These are phyloP conservation scores for Monarda citriodora DNA, from an alignment of 305 asterid genomes.

Conservation along the genomic window DNA sequence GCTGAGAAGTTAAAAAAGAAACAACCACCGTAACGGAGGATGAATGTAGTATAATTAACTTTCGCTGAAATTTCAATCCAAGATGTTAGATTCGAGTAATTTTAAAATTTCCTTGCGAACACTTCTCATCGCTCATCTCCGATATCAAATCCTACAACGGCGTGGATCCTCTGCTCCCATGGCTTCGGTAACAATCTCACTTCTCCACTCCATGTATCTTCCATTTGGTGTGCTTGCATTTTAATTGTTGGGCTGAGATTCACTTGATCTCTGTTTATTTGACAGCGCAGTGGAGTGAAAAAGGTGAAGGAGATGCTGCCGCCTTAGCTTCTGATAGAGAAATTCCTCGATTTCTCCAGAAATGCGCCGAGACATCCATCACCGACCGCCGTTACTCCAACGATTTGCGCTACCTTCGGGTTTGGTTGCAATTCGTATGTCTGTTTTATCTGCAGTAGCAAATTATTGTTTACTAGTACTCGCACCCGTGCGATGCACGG, in stretches of 20 bases:
- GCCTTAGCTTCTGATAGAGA: constrained; percentile 72
- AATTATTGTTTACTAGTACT: no score
- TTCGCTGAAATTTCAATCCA: constrained; percentile 9
- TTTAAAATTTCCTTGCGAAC: constrained; percentile 35
- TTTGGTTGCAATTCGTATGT: constrained; percentile 92
- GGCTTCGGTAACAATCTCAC: constrained; percentile 66
- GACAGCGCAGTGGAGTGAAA: constrained; percentile 64
- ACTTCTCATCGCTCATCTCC: constrained; percentile 71
- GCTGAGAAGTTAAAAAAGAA: background rate
- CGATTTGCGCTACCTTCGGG: constrained; percentile 92
- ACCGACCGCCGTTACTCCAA: constrained; percentile 74
- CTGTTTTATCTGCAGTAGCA: background rate
- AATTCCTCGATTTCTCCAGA: constrained; percentile 98
- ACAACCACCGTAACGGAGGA: no score
- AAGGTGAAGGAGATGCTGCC: constrained; percentile 78
- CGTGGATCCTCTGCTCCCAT: constrained; percentile 85
- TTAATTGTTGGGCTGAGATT: background rate
- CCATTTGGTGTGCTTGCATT: constrained; percentile 10
- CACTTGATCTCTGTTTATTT: background rate
- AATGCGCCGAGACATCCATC: constrained; percentile 76
- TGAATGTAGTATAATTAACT: no score
- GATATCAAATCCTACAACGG: constrained; percentile 82
- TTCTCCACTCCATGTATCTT: background rate
- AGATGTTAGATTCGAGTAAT: constrained; percentile 46
- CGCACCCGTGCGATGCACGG: no score